A percentile compares a stretch with the other conserved stretches of the same genome.
phyloP scores from a whole-genome alignment of 1,139 yeast species.

The Hanseniaspora sp. region DNA sequence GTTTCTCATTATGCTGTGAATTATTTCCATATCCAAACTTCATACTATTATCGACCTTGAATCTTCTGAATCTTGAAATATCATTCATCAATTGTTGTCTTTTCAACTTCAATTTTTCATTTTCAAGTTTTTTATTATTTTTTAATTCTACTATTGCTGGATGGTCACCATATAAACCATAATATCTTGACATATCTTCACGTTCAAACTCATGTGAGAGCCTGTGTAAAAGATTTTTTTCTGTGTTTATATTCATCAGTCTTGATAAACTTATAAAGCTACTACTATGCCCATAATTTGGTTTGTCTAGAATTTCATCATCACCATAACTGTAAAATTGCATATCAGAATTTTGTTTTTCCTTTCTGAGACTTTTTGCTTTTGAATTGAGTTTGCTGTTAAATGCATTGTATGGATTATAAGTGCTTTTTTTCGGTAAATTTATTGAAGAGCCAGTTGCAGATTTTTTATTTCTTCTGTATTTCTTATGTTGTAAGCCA shows the following conservation, averaged over 20 bases:
- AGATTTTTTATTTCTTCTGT: too few relatives aligned
- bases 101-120: neutral
- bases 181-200: constrained; percentile 1
- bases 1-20: neutral
- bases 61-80: constrained; percentile 4
- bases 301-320: neutral
- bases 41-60: neutral
- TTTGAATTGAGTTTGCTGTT: too few relatives aligned
- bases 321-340: too few relatives aligned
- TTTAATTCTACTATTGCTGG: neutral
- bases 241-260: neutral
- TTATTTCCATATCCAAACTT: neutral
- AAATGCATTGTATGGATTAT: too few relatives aligned
- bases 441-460: too few relatives aligned
- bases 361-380: too few relatives aligned
- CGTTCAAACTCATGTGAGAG: constrained; percentile 8
- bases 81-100: constrained; percentile 7
- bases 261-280: neutral
- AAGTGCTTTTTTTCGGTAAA: too few relatives aligned
- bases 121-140: neutral
- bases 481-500: too few relatives aligned
- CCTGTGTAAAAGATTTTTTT: neutral
- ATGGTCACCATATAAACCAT: neutral
- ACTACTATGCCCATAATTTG: neutral
- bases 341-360: too few relatives aligned